Conservation (phyloP, 108 stramenopile species). For the Nitzschia sp. region DNA sequence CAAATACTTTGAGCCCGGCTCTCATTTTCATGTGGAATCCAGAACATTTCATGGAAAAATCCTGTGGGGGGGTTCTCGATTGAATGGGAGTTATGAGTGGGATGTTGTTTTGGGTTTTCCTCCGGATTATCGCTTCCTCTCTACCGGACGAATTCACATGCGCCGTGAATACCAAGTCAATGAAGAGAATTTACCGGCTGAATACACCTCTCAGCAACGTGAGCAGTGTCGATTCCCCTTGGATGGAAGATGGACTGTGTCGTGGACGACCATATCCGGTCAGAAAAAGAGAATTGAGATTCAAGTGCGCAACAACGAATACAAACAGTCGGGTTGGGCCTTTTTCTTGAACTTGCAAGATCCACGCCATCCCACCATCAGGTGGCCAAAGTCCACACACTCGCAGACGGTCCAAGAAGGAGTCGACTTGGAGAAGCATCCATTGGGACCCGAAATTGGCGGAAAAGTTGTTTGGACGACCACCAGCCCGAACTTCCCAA, state of each 20-base stretch:
- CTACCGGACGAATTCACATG: conserved; percentile 37
- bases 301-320: conserved; percentile 26
- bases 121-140: conserved; percentile 46
- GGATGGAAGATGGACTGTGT: conserved; percentile 56
- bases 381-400: conserved; percentile 29
- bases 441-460: conserved; percentile 45
- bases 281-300: conserved; percentile 10
- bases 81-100: conserved; percentile 36
- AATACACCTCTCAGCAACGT: conserved; percentile 20
- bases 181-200: background rate
- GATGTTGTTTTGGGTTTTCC: conserved; percentile 55
- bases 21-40: conserved; percentile 51
- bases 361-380: conserved; percentile 10
- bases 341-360: conserved; percentile 33
- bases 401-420: conserved; percentile 24
- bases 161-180: conserved; percentile 20
- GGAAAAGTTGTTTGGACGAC: conserved; percentile 42
- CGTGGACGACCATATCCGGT: conserved; percentile 14
- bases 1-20: conserved; percentile 33
- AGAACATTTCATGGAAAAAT: conserved; percentile 57
- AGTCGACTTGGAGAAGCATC: conserved; percentile 33
- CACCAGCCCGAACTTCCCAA: conserved; percentile 16
- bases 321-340: conserved; percentile 26
- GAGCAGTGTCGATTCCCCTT: conserved; percentile 37
- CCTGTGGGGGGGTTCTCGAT: conserved; percentile 21